Conservation (phyloP, 2,329 filamentous ascomycete species). For the Talaromyces amestolkiae region DNA sequence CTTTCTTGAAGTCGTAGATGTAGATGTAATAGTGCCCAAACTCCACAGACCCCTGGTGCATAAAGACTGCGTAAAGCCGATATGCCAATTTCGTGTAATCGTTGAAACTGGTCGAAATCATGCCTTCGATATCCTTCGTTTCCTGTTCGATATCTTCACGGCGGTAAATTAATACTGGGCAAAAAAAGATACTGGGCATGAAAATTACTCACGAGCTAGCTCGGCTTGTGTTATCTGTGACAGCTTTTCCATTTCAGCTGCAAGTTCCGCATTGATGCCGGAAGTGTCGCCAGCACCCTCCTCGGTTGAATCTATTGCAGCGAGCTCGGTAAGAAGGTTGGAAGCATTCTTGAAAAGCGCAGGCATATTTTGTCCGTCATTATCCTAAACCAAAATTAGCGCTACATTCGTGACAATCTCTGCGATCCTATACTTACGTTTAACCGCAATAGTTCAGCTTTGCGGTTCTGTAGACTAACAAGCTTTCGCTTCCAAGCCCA, state of each 20-base stretch:
- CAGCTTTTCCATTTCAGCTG: slow-evolving; percentile 45
- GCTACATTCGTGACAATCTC: not conserved
- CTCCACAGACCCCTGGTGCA: slow-evolving; percentile 67
- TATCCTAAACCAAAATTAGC: slow-evolving; percentile 17
- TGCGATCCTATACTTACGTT: slow-evolving; percentile 26
- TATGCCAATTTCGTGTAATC: slow-evolving; percentile 68
- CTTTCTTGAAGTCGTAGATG: slow-evolving; percentile 80
- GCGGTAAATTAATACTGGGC: not conserved
- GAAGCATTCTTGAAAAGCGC: slow-evolving; percentile 36
- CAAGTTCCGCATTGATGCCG: slow-evolving; percentile 43
- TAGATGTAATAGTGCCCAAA: slow-evolving; percentile 96
- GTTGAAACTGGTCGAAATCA: slow-evolving; percentile 60
- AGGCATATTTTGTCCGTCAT: slow-evolving; percentile 31
- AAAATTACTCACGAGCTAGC: slow-evolving; percentile 40
- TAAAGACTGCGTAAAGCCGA: slow-evolving; percentile 85
- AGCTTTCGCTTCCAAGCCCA: slow-evolving; percentile 73
- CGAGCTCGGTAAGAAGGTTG: slow-evolving; percentile 45
- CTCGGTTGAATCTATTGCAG: slow-evolving; percentile 25
- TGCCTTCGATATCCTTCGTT: slow-evolving; percentile 49
- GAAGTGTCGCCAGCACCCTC: slow-evolving; percentile 41
- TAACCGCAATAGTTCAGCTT: slow-evolving; percentile 42
- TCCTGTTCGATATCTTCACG: slow-evolving; percentile 40
- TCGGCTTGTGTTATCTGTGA: slow-evolving; percentile 47
- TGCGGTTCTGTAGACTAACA: slow-evolving; percentile 52
- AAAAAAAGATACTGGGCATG: not conserved